A percentile compares a stretch with the other conserved stretches of the same genome.
Conservation (phyloP, 2,329 filamentous ascomycete species). For the Penicillium sp. region DNA sequence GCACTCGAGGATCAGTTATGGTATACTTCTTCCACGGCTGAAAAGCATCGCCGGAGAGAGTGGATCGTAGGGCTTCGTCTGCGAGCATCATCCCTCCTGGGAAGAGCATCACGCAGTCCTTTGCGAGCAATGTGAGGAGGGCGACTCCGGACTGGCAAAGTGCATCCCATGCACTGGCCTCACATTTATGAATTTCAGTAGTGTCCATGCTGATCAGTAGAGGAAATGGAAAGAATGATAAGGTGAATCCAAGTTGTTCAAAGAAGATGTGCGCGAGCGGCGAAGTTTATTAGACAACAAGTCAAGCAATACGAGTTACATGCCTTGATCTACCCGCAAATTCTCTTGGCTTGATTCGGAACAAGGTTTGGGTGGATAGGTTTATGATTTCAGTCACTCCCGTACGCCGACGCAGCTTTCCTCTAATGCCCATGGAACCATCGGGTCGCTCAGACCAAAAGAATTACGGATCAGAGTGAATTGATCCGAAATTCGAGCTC, state of each 20-base stretch:
- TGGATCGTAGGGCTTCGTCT: not conserved
- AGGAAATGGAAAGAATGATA: not conserved
- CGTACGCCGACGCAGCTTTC: too few species aligned
- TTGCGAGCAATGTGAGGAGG: not conserved
- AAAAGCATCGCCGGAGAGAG: not conserved
- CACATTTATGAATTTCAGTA: not conserved
- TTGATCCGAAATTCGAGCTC: too few species aligned
- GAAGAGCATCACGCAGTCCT: slow-evolving; percentile 1
- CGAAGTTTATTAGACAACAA: not conserved
- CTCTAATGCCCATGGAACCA: too few species aligned
- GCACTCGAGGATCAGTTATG: not conserved
- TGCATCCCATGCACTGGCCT: not conserved
- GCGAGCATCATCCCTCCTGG: not conserved
- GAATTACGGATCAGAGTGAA: too few species aligned
- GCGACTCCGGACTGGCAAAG: not conserved
- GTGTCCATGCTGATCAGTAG: not conserved
- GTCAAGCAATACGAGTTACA: not conserved
- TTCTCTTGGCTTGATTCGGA: not conserved
- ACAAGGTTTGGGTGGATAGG: too few species aligned
- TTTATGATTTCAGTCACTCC: too few species aligned
- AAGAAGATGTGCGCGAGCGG: not conserved
- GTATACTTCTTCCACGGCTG: not conserved
- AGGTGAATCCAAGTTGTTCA: not conserved
- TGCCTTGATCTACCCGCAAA: not conserved
- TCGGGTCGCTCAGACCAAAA: too few species aligned